Base-by-base conservation (phyloP, 2,329 filamentous ascomycete genomes). In the Cryphonectria parasitica region DNA sequence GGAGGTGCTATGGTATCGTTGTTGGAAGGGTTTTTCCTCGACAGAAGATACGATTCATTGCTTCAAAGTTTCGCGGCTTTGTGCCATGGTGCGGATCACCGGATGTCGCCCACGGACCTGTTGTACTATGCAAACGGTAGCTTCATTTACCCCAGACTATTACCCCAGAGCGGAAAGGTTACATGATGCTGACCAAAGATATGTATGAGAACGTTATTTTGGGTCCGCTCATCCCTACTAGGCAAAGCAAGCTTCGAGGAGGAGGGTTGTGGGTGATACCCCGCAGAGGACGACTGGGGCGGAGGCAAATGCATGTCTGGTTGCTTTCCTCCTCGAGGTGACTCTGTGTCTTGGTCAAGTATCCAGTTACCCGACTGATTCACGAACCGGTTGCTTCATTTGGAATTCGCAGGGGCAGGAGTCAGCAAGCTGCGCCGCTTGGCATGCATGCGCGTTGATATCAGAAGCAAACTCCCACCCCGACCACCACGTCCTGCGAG, bases 321-420 rank as follows among this genome's bases (percentile, higher is more conserved):
- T 19, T n/a, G 45, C 1, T 10, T 56, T 8, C 22, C 31, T n/a
- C 19, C 22, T 22, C 58, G 31, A 39, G 34, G 25, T 2, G 22
- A 22, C 17, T 3, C 17, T 39, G 58, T 7, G 28, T 58, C 54
- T 58, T 34, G 28, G 54, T 31, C 28, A 34, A 34, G 25, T 10
- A 58, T 2, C 25, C 34, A 7, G 7, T 58, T 28, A 17, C 28
- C 4, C 10, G 3, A 31, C 13, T 58, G 54, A 17, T 19, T 13
- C 54, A 31, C 25, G 8, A 65, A n/a, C n/a, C 49, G 64, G 36
- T 43, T 39, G 28, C 34, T 66, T 66, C 5, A 66, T 66, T 39
- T 66, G 52, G 52, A 39, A 34, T 10, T 52, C 64, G 64, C 52
- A 36, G 31, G 17, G 34, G 10, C 10, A 34, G 15, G 19, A 39